phyloP scores from a whole-genome alignment of 2,329 filamentous ascomycete genomes.

The Aulographum hederae region DNA sequence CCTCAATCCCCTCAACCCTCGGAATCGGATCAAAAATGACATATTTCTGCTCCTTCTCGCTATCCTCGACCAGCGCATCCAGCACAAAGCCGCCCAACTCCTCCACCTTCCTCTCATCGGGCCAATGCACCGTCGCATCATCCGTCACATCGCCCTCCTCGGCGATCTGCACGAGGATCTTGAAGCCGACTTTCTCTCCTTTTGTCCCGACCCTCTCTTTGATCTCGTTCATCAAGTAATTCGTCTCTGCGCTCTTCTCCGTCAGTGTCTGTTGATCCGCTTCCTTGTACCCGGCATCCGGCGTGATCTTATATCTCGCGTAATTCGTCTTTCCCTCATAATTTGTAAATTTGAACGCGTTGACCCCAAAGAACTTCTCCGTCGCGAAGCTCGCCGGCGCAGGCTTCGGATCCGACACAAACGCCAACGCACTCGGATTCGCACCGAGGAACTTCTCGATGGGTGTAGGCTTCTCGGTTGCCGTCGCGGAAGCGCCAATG shows the following conservation, averaged over 20 bases:
- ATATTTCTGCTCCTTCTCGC: conserved; percentile 29
- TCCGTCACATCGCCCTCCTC: conserved; percentile 28
- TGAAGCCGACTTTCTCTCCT: conserved; percentile 27
- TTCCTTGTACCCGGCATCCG: conserved; percentile 22
- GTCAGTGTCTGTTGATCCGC: conserved; percentile 19
- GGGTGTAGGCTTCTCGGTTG: conserved; percentile 7
- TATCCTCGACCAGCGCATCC: conserved; percentile 19
- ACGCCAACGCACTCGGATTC: conserved; percentile 28
- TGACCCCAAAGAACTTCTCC: conserved; percentile 30
- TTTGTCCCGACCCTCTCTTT: conserved; percentile 15
- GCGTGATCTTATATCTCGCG: conserved; percentile 31
- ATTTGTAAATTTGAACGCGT: conserved; percentile 29
- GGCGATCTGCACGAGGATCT: conserved; percentile 31
- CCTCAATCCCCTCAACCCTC: conserved; percentile 32
- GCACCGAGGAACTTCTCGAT: conserved; percentile 24
- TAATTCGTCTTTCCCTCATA: conserved; percentile 23
- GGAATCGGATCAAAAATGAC: conserved; percentile 42
- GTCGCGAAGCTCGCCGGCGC: conserved; percentile 29
- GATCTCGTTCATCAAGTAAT: conserved; percentile 33
- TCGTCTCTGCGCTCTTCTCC: conserved; percentile 18
- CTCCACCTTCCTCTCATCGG: conserved; percentile 29
- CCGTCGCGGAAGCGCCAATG: conserved; percentile 15
- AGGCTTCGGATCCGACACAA: conserved; percentile 31
- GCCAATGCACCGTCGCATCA: conserved; percentile 34
- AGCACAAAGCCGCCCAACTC: conserved; percentile 31